phyloP scores from a whole-genome alignment of 371 early-diverging fungal genomes.

The Dinochytrium kinnereticum region DNA sequence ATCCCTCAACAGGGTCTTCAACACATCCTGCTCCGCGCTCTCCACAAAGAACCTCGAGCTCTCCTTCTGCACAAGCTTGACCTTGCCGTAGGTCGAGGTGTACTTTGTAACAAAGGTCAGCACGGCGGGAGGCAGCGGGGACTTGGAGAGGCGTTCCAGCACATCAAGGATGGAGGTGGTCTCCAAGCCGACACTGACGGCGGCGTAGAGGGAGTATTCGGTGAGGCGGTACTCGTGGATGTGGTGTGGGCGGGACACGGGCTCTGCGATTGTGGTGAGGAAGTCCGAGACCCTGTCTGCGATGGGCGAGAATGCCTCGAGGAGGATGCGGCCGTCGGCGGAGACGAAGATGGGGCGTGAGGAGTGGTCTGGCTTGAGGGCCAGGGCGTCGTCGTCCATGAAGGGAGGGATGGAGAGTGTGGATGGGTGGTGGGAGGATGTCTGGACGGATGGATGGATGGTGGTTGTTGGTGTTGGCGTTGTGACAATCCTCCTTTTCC shows the following conservation, averaged over 20 bases:
- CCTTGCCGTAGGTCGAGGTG: constrained; percentile 97
- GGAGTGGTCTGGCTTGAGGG: constrained; percentile 85
- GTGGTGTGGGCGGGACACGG: constrained; percentile 77
- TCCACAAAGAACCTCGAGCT: constrained; percentile 80
- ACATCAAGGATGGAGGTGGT: constrained; percentile 96
- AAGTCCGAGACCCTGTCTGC: constrained; percentile 98
- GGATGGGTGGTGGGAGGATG: background rate
- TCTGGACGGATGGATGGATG: too few species aligned
- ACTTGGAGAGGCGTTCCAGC: constrained; percentile 66
- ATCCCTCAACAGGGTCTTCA: constrained; percentile 87
- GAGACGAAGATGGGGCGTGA: constrained; percentile 96
- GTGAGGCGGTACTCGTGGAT: constrained; percentile 99
- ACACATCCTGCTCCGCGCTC: constrained; percentile 78
- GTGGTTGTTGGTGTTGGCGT: too few species aligned
- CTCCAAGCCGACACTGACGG: constrained; percentile 98
- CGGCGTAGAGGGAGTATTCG: constrained; percentile 98
- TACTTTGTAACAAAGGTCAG: constrained; percentile 87
- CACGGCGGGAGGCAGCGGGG: constrained; percentile 86
- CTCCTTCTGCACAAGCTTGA: constrained; percentile 92
- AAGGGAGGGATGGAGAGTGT: background rate
- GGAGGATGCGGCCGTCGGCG: constrained; percentile 72
- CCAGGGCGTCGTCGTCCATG: background rate
- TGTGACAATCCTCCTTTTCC: too few species aligned
- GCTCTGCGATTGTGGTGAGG: constrained; percentile 60
- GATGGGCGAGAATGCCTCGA: constrained; percentile 96